Percentiles rank a stretch among this genome's conserved stretches.
phyloP scores from a whole-genome alignment of 805 yeast genomes.

The Wickerhamomyces strasburgensis region DNA sequence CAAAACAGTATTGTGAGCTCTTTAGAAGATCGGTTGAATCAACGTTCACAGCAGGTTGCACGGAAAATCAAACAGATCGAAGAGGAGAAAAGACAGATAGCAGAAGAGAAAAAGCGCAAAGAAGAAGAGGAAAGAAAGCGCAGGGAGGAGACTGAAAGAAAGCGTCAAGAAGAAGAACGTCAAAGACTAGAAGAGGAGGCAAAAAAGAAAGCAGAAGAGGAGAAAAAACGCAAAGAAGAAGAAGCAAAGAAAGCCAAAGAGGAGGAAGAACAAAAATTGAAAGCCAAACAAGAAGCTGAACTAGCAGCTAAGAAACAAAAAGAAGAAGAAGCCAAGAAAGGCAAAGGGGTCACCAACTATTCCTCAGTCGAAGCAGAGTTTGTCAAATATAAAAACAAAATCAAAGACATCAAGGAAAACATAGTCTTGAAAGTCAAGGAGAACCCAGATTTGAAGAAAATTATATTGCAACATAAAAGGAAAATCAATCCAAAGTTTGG shows the following conservation, averaged over 20 bases:
- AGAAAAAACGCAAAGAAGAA: slow-evolving; percentile 15
- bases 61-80: slow-evolving; percentile 14
- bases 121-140: slow-evolving; percentile 8
- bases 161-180: slow-evolving; percentile 16
- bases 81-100: slow-evolving; percentile 13
- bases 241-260: slow-evolving; percentile 15
- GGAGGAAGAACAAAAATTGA: slow-evolving; percentile 24
- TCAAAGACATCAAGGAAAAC: slow-evolving; percentile 51
- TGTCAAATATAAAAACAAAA: slow-evolving; percentile 44
- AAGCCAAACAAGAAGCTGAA: slow-evolving; percentile 20
- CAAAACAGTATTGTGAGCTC: slow-evolving; percentile 8
- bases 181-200: slow-evolving; percentile 15
- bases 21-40: slow-evolving; percentile 11
- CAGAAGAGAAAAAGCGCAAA: slow-evolving; percentile 14
- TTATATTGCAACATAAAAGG: slow-evolving; percentile 58
- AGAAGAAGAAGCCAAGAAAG: slow-evolving; percentile 20
- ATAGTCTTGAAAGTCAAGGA: slow-evolving; percentile 51
- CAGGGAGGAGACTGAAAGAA: slow-evolving; percentile 10
- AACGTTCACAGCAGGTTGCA: slow-evolving; percentile 10
- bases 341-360: slow-evolving; percentile 32
- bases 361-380: slow-evolving; percentile 38
- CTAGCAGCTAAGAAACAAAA: slow-evolving; percentile 11
- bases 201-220: slow-evolving; percentile 13
- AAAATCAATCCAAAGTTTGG: slow-evolving; percentile 87
- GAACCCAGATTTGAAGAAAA: slow-evolving; percentile 49